phyloP scores from a whole-genome alignment of 805 yeast species.

The Metschnikowia corniflorae region DNA sequence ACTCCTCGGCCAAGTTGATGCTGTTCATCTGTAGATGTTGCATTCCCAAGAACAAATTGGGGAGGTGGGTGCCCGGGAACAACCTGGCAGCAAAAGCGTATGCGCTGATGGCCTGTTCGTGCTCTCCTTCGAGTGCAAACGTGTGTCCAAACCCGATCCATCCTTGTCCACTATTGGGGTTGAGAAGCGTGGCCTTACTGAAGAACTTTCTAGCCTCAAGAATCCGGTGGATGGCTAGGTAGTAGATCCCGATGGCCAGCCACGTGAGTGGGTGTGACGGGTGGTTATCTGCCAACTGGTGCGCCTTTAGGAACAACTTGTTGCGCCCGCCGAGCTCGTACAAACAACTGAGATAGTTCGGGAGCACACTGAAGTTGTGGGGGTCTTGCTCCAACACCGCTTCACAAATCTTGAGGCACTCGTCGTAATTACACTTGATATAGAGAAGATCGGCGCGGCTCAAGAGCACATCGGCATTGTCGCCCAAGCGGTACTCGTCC shows the following conservation, averaged over 20 bases:
- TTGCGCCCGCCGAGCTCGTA: conserved; percentile 82
- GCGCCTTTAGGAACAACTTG: conserved; percentile 75
- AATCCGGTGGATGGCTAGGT: conserved; percentile 66
- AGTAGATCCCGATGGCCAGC: conserved; percentile 91
- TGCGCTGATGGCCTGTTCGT: conserved; percentile 96
- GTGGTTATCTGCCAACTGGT: conserved; percentile 77
- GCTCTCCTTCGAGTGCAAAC: conserved; percentile 97
- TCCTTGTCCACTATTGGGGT: conserved; percentile 89
- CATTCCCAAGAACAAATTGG: conserved; percentile 90
- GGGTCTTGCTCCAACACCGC: conserved; percentile 55
- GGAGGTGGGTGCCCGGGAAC: conserved; percentile 88
- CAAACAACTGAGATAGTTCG: conserved; percentile 77
- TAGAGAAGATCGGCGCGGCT: conserved; percentile 68
- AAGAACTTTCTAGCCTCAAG: conserved; percentile 84
- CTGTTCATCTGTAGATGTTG: conserved; percentile 90
- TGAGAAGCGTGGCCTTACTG: conserved; percentile 81
- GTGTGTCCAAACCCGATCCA: conserved; percentile 99
- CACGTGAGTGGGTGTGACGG: conserved; percentile 83
- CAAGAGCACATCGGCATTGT: conserved; percentile 65
- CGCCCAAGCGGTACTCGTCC: conserved; percentile 69
- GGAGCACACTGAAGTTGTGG: conserved; percentile 66
- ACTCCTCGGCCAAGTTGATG: conserved; percentile 79
- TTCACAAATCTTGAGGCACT: conserved; percentile 75
- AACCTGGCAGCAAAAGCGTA: conserved; percentile 92
- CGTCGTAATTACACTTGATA: conserved; percentile 73